Evolutionary conservation across 2,329 filamentous ascomycete genomes (phyloP).

Genomic region (Zasmidium cellare): DNA sequence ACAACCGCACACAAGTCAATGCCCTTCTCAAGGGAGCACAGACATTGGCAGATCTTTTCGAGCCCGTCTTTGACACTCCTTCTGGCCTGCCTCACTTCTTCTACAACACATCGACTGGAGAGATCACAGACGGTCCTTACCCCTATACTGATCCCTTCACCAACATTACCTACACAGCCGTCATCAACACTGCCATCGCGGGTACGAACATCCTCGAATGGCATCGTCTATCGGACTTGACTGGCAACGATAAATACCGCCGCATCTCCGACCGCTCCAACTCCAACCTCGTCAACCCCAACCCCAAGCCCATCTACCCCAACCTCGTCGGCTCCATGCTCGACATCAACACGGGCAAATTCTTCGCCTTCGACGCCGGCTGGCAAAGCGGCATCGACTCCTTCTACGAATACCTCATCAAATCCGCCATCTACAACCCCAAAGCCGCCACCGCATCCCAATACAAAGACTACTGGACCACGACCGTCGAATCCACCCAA

Average conservation of each 20-base stretch:
- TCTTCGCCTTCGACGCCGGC: constrained; percentile 66
- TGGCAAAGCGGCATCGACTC: constrained; percentile 71
- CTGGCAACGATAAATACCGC: constrained; percentile 66
- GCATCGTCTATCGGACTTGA: constrained; percentile 76
- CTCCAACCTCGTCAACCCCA: constrained; percentile 66
- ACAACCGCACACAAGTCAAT: constrained; percentile 47
- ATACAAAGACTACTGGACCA: background rate
- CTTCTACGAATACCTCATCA: constrained; percentile 44
- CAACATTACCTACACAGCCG: background rate
- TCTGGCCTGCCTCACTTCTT: constrained; percentile 63
- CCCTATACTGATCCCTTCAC: background rate
- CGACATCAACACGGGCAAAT: constrained; percentile 64
- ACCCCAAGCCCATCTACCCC: constrained; percentile 65
- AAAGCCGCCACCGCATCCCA: constrained; percentile 8
- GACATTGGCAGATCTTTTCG: constrained; percentile 69
- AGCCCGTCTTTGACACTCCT: constrained; percentile 74
- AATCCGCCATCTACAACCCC: constrained; percentile 78
- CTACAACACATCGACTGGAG: background rate
- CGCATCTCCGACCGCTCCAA: constrained; percentile 63
- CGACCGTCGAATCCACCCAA: background rate
- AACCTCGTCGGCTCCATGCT: constrained; percentile 72
- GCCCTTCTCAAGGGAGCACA: constrained; percentile 66
- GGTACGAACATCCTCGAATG: constrained; percentile 76
- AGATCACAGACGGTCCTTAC: background rate
- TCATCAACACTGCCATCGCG: background rate